phyloP scores from a whole-genome alignment of 306 rosid species.

The Delonix regia region DNA sequence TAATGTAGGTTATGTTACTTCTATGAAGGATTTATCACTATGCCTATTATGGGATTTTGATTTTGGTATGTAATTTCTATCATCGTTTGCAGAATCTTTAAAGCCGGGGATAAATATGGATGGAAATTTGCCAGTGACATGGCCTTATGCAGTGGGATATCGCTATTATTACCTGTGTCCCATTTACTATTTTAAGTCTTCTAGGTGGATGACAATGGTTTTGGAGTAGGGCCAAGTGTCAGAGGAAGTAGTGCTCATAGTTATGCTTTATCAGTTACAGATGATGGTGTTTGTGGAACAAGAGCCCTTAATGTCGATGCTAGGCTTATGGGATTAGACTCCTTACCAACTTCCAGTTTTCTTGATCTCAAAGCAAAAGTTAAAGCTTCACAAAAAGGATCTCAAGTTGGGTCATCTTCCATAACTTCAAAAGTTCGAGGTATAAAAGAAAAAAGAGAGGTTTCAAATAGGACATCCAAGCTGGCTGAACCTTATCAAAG shows the following conservation, averaged over 20 bases:
- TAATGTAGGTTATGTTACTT: conserved; percentile 12
- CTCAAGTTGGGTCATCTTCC: conserved; percentile 59
- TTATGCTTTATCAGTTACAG: conserved; percentile 71
- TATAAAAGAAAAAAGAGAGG: conserved; percentile 55
- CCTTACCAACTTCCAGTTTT: conserved; percentile 64
- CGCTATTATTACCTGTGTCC: background rate
- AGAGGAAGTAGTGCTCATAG: conserved; percentile 60
- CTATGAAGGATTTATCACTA: background rate
- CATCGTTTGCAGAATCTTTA: conserved; percentile 43
- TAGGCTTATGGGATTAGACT: conserved; percentile 84
- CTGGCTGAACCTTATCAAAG: conserved; percentile 53
- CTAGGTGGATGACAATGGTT: conserved; percentile 64
- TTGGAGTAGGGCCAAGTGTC: conserved; percentile 41
- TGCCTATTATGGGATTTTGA: conserved; percentile 30
- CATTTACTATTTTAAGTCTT: conserved; percentile 20
- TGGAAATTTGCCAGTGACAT: conserved; percentile 50
- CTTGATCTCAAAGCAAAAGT: conserved; percentile 61
- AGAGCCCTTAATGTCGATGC: conserved; percentile 75
- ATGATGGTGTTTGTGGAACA: conserved; percentile 70
- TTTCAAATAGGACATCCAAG: conserved; percentile 48
- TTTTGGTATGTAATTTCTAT: conserved; percentile 21
- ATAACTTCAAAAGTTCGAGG: conserved; percentile 49
- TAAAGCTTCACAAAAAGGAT: conserved; percentile 53
- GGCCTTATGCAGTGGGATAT: conserved; percentile 49
- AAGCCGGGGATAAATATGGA: conserved; percentile 55